Percentiles rank a stretch among this genome's conserved stretches.
phyloP scores from a whole-genome alignment of 768 basidiomycete genomes.

The Tulasnella sp. region DNA sequence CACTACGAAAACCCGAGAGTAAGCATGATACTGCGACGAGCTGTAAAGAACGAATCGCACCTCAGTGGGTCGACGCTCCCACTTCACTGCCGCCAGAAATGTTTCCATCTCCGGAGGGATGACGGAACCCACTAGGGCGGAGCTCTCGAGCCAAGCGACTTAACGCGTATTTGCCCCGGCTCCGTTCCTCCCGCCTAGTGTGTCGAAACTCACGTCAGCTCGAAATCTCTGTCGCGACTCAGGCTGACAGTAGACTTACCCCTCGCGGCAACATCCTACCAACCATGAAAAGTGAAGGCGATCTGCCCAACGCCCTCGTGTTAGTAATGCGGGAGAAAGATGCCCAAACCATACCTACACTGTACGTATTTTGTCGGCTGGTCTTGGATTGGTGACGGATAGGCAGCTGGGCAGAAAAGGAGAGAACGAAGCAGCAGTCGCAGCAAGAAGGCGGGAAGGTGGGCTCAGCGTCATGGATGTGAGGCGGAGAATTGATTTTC shows the following conservation, averaged over 20 bases:
- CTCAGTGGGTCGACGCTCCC: neutral
- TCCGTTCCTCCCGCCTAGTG: neutral
- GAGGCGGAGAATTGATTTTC: too few relatives aligned
- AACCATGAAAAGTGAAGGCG: neutral
- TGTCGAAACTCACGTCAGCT: neutral
- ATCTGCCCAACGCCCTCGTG: neutral
- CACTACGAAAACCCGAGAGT: neutral
- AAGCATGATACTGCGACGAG: too few relatives aligned
- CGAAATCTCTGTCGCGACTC: neutral
- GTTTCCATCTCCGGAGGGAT: neutral
- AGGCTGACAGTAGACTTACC: neutral
- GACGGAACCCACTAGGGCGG: neutral
- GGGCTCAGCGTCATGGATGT: too few relatives aligned
- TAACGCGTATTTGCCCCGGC: neutral
- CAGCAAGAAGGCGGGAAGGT: too few relatives aligned
- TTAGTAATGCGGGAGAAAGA: neutral
- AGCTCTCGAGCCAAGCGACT: neutral
- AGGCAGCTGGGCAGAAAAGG: too few relatives aligned
- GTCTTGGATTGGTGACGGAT: neutral
- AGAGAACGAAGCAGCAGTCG: too few relatives aligned
- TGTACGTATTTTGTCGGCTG: neutral
- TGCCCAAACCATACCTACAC: neutral
- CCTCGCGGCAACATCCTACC: neutral
- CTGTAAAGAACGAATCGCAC: neutral
- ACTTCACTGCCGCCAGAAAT: neutral